A percentile compares a stretch with the other conserved stretches of the same genome.
Conservation (phyloP, 257 asterid genomes). For the Fraxinus quadrangulata region DNA sequence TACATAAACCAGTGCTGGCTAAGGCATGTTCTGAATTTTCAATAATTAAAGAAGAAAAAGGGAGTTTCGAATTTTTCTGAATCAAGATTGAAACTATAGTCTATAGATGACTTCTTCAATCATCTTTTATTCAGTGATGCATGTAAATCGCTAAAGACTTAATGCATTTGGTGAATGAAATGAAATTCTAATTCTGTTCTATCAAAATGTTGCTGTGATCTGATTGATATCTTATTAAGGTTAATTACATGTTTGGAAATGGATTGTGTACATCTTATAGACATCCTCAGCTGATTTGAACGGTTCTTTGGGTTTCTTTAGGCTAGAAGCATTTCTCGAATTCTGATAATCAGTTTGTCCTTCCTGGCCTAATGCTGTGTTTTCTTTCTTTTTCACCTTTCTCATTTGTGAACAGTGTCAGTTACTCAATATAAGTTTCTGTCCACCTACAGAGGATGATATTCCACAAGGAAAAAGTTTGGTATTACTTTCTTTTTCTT, state of each 20-base stretch:
- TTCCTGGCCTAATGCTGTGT: slow-evolving; percentile 17
- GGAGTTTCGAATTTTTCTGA: neutral
- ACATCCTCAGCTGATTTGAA: neutral
- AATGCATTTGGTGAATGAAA: neutral
- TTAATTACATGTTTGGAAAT: neutral
- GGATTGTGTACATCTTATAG: neutral
- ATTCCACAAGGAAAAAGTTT: slow-evolving; percentile 62
- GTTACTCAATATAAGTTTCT: slow-evolving; percentile 74
- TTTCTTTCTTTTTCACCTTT: slow-evolving; percentile 3
- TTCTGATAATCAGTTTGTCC: slow-evolving; percentile 12
- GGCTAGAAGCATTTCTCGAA: neutral
- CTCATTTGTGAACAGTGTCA: slow-evolving; percentile 59
- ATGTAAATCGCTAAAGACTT: neutral
- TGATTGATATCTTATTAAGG: neutral
- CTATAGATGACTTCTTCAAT: neutral
- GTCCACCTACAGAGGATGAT: slow-evolving; percentile 77
- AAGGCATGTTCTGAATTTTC: too few species aligned
- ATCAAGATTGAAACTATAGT: neutral
- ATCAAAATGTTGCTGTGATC: neutral
- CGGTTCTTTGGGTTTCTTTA: neutral
- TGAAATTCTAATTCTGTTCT: neutral
- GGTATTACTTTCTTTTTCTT: slow-evolving; percentile 46
- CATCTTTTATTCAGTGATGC: neutral
- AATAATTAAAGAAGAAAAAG: too few species aligned
- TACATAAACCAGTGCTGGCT: neutral